Base-by-base conservation (phyloP, 2,329 filamentous ascomycete species). In the Fusarium verticillioides region DNA sequence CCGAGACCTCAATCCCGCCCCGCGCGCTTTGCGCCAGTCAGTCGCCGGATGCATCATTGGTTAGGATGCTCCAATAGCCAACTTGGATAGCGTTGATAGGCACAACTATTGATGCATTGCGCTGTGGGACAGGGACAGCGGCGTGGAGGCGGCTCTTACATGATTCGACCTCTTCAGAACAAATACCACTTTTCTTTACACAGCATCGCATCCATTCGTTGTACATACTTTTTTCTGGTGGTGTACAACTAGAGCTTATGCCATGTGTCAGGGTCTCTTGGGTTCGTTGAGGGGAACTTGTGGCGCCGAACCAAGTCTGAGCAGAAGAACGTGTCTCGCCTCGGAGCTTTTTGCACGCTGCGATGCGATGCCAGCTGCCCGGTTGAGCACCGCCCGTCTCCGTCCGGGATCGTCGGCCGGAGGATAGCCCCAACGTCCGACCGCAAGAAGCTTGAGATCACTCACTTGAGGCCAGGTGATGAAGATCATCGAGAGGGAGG, bases 21-120 rank as follows among this genome's bases (percentile, higher is more conserved):
- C 64, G 72, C 72, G 72, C 72, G 72, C 58, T 69, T 71, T 74
- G 49, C 50, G 68, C 68, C 72, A 70, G 68, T 75, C 60, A 70
- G 61, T 53, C 58, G 32, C 40, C 19, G 36, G 50, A 44, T 60
- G 64, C 57, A 69, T 57, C 57, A 74, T 74, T 74, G 72, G 72
- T 40, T n/a, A 40, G 19, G 23, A 40, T 65, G 28, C 64, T 53
- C 54, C 47, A 21, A 50, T n/a, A 32, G 21, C 39, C 21, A 40
- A 28, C 46, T 37, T 46, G 63, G 47, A 43, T 58, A 60, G 54
- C 46, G 44, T 42, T 68, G 69, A 72, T 53, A 57, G 46, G 30
- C 26, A 62, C 58, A 36, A 52, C 32, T 52, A 61, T 60, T 59
- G 60, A 65, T 72, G 72, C 46, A 63, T 63, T 40, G 57, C 60